Percentiles rank a stretch among this genome's conserved stretches.
phyloP scores from a whole-genome alignment of 1,139 yeast genomes.

The Saccharomyces hybrid region DNA sequence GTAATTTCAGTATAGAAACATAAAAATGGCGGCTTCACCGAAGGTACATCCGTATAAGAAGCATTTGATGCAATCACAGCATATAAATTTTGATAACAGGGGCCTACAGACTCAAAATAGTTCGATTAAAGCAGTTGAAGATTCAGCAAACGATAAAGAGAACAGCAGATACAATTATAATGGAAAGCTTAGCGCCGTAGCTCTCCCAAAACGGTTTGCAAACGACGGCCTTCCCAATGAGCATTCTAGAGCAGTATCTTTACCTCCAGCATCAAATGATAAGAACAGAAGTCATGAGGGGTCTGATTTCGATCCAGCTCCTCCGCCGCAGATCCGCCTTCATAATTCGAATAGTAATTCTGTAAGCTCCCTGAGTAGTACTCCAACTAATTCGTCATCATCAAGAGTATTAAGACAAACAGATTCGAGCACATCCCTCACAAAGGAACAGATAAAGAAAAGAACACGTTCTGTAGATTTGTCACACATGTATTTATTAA shows the following conservation, averaged over 20 bases:
- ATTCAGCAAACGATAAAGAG: not conserved
- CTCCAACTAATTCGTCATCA: not conserved
- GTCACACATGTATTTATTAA: slow-evolving; percentile 35
- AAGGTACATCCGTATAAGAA: slow-evolving; percentile 18
- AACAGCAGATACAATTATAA: not conserved
- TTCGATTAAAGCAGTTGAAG: not conserved
- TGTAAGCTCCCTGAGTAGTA: not conserved
- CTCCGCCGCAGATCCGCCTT: not conserved
- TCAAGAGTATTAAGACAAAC: not conserved
- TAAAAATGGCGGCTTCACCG: slow-evolving; percentile 1
- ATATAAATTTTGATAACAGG: slow-evolving; percentile 1
- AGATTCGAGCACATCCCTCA: not conserved
- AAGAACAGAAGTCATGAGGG: not conserved
- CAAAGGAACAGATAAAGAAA: slow-evolving; percentile 8
- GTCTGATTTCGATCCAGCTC: not conserved
- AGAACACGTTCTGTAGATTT: slow-evolving; percentile 34
- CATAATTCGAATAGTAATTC: not conserved
- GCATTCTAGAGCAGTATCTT: not conserved
- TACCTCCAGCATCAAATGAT: not conserved
- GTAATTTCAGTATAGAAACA: not conserved
- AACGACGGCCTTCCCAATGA: not conserved
- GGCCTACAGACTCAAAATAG: not conserved
- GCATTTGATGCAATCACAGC: slow-evolving; percentile 12
- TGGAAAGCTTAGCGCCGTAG: not conserved
- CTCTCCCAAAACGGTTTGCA: not conserved